These are phyloP conservation scores for Colletotrichum sansevieriae DNA, from an alignment of 2,329 filamentous ascomycete species.

Conservation along the genomic window DNA sequence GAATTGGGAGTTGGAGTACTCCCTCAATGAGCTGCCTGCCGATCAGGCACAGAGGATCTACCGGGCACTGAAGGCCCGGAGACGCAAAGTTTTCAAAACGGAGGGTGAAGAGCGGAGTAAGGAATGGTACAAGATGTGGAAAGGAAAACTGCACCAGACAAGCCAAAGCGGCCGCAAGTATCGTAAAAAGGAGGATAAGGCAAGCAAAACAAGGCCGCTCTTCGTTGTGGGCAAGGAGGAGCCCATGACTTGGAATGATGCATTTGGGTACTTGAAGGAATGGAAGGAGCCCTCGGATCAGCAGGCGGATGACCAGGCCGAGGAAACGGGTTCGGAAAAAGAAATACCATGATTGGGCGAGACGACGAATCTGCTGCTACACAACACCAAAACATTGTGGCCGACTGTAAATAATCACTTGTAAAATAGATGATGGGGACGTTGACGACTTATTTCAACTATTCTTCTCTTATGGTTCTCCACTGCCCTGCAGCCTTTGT, in stretches of 20 bases:
- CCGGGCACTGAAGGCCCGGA: slow-evolving; percentile 65
- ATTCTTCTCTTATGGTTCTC: slow-evolving; percentile 9
- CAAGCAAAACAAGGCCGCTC: slow-evolving; percentile 62
- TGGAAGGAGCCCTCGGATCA: slow-evolving; percentile 29
- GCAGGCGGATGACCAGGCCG: background rate
- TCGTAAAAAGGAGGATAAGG: slow-evolving; percentile 66
- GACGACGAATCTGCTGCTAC: background rate
- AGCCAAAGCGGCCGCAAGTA: slow-evolving; percentile 69
- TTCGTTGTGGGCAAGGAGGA: slow-evolving; percentile 61
- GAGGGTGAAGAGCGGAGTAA: slow-evolving; percentile 57
- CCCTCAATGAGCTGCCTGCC: slow-evolving; percentile 72
- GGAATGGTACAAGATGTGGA: slow-evolving; percentile 62
- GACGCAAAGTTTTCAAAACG: slow-evolving; percentile 59
- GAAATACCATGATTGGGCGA: background rate
- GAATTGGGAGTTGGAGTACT: slow-evolving; percentile 84
- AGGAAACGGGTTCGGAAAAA: background rate
- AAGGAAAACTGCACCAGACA: slow-evolving; percentile 53
- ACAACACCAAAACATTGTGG: slow-evolving; percentile 11
- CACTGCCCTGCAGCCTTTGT: too few species aligned
- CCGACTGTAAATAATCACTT: slow-evolving; percentile 26
- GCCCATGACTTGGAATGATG: slow-evolving; percentile 50
- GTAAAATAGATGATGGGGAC: slow-evolving; percentile 16
- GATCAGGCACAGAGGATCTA: slow-evolving; percentile 67
- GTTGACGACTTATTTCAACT: background rate
- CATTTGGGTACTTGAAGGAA: slow-evolving; percentile 48